Evolutionary conservation across 2,329 filamentous ascomycete species (phyloP).

Genomic region (Pleoardoris graminearum): DNA sequence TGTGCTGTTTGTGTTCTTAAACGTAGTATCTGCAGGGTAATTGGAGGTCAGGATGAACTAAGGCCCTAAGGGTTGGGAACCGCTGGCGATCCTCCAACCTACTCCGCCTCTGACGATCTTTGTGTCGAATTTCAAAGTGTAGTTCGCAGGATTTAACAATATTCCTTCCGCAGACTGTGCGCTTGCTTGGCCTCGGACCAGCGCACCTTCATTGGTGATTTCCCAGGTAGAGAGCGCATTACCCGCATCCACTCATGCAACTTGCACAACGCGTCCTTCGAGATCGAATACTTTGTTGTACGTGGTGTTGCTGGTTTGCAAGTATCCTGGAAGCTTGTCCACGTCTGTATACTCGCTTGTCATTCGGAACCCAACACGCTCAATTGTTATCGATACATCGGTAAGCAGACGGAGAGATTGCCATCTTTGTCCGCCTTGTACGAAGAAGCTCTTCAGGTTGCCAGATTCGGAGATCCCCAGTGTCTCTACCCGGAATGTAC

Average conservation of each 20-base stretch:
- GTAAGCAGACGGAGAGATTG: conserved; percentile 45
- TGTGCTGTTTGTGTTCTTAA: conserved; percentile 42
- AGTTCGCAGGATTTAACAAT: conserved; percentile 32
- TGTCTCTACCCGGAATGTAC: conserved; percentile 45
- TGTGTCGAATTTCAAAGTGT: conserved; percentile 45
- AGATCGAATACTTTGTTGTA: conserved; percentile 47
- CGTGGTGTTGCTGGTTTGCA: conserved; percentile 33
- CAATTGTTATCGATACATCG: conserved; percentile 37
- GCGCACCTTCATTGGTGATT: conserved; percentile 41
- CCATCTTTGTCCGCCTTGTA: conserved; percentile 51
- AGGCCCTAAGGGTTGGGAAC: conserved; percentile 18
- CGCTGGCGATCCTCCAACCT: conserved; percentile 44
- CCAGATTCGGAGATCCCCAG: conserved; percentile 43
- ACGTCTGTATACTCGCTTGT: conserved; percentile 29
- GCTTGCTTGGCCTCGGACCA: conserved; percentile 41
- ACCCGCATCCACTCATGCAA: conserved; percentile 45
- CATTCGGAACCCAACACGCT: conserved; percentile 36
- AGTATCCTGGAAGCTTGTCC: conserved; percentile 32
- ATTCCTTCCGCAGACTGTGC: conserved; percentile 22
- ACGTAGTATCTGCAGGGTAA: conserved; percentile 20
- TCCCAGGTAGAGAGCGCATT: conserved; percentile 39
- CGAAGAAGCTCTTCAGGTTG: conserved; percentile 36
- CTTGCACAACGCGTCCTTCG: conserved; percentile 40
- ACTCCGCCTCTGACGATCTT: conserved; percentile 47
- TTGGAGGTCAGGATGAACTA: conserved; percentile 30